A percentile compares a stretch with the other conserved stretches of the same genome.
Conservation (phyloP, 1,139 yeast species). For the Pichia kudriavzevii region DNA sequence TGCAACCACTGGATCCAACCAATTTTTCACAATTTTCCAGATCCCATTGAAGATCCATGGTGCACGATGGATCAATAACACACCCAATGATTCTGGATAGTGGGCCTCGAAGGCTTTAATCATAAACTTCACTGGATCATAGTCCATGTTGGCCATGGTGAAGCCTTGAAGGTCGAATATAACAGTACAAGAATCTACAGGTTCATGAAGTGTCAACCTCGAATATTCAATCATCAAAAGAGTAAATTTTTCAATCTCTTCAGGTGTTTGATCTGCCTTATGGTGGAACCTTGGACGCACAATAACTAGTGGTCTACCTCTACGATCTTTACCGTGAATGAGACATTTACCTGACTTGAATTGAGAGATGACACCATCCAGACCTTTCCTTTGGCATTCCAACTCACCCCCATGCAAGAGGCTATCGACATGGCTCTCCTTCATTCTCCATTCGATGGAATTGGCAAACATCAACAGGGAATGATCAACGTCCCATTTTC, state of each 20-base stretch:
- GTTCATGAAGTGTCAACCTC: constrained; percentile 54
- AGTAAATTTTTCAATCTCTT: constrained; percentile 61
- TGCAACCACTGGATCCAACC: constrained; percentile 89
- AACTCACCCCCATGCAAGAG: constrained; percentile 57
- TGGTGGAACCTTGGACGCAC: constrained; percentile 70
- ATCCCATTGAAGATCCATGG: constrained; percentile 87
- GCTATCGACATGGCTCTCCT: constrained; percentile 49
- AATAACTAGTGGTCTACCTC: constrained; percentile 61
- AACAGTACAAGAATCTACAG: constrained; percentile 63
- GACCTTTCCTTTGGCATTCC: constrained; percentile 30
- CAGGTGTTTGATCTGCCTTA: constrained; percentile 60
- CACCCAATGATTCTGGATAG: constrained; percentile 80
- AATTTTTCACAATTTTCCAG: constrained; percentile 76
- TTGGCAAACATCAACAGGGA: constrained; percentile 58
- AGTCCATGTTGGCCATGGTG: constrained; percentile 76
- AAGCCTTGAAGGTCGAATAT: constrained; percentile 73
- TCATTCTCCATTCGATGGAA: constrained; percentile 63
- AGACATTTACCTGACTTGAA: constrained; percentile 54
- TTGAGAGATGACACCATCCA: constrained; percentile 43
- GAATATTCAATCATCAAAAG: constrained; percentile 63
- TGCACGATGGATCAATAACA: constrained; percentile 71
- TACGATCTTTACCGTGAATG: constrained; percentile 56
- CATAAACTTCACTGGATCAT: constrained; percentile 70
- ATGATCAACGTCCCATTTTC: constrained; percentile 63
- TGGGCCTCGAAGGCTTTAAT: constrained; percentile 76